phyloP scores from a whole-genome alignment of 2,329 filamentous ascomycete genomes.

The Neonectria coccinea region DNA sequence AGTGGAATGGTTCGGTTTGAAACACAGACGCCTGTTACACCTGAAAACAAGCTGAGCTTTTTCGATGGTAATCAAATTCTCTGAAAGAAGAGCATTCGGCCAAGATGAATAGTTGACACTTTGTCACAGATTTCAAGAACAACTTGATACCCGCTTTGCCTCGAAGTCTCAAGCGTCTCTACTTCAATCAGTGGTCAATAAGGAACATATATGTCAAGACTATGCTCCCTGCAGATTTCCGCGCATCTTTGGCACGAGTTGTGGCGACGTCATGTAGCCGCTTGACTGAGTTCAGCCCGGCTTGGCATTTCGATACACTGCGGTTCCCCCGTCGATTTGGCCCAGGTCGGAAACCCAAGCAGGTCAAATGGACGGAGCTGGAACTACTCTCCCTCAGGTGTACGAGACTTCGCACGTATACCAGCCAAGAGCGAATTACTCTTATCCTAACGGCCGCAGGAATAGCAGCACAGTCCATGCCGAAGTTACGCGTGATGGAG shows the following conservation, averaged over 20 bases:
- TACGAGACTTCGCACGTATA: background rate
- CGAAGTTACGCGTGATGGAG: slow-evolving; percentile 10
- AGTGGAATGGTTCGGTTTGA: slow-evolving; percentile 16
- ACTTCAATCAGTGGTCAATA: slow-evolving; percentile 6
- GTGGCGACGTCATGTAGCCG: slow-evolving; percentile 4
- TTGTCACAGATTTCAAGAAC: slow-evolving; percentile 3
- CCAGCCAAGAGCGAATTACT: background rate
- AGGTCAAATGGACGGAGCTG: background rate
- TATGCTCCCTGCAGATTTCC: background rate
- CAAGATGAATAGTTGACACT: background rate
- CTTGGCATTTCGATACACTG: background rate
- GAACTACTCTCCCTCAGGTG: slow-evolving; percentile 8
- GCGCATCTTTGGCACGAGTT: background rate
- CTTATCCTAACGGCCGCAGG: background rate
- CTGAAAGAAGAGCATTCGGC: background rate
- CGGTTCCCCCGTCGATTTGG: background rate
- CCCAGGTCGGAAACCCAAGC: background rate
- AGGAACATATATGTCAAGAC: background rate
- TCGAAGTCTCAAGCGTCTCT: slow-evolving; percentile 5
- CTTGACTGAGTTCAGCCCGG: slow-evolving; percentile 18
- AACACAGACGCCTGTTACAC: background rate
- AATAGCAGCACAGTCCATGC: slow-evolving; percentile 3
- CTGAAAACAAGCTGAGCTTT: background rate
- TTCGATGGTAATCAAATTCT: background rate
- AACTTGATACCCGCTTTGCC: slow-evolving; percentile 21